A percentile compares a stretch with the other conserved stretches of the same genome.
Conservation (phyloP, 176 grass and related monocot species). For the Neostapfia colusana region DNA sequence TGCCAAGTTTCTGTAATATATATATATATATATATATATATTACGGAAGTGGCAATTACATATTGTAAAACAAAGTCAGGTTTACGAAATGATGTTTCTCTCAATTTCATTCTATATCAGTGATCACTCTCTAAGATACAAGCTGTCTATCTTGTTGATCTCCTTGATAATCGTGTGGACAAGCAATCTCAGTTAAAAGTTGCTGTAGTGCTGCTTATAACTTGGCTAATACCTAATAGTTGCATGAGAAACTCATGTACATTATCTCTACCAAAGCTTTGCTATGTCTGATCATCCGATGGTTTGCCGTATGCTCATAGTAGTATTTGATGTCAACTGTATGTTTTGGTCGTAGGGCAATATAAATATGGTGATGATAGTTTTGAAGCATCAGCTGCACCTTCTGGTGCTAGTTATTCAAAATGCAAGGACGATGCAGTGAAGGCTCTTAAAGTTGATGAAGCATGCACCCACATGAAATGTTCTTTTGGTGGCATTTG, state of each 20-base stretch:
- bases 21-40: neutral
- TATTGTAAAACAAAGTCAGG: neutral
- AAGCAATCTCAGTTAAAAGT: neutral
- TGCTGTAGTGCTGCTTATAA: neutral
- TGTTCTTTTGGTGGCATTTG: conserved; percentile 97
- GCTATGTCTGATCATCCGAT: neutral
- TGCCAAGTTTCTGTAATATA: neutral
- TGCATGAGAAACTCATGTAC: neutral
- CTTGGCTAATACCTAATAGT: neutral
- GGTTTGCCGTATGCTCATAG: neutral
- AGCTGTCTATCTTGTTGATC: neutral
- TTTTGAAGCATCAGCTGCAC: conserved; percentile 72
- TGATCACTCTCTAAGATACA: neutral
- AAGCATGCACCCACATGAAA: conserved; percentile 91
- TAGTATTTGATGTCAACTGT: neutral
- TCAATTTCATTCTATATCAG: neutral
- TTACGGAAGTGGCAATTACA: neutral
- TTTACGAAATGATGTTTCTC: neutral
- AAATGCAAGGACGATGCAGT: conserved; percentile 72
- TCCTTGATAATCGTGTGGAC: neutral
- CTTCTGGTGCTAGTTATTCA: conserved; percentile 71
- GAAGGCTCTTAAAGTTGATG: conserved; percentile 76
- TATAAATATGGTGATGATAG: conserved; percentile 50
- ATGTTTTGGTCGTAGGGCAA: conserved; percentile 47
- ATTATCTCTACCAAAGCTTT: neutral